A percentile compares a stretch with the other conserved stretches of the same genome.
Evolutionary conservation across 2,329 filamentous ascomycete species (phyloP).

Genomic region (Pseudogymnoascus sp.): DNA sequence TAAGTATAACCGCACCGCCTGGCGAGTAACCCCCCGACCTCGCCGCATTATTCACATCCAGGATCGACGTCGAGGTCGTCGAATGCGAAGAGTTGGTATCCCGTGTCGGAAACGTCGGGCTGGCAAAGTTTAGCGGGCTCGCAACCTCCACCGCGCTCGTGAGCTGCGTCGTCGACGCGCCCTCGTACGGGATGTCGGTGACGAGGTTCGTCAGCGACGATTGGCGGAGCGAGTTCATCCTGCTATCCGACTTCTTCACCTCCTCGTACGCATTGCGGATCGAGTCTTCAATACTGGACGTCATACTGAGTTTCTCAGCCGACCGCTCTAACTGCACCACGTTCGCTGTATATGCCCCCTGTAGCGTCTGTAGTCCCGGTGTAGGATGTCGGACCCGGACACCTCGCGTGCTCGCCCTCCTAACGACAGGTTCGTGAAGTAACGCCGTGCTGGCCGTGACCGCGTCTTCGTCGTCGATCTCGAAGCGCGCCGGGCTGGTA

Average conservation of each 20-base stretch:
- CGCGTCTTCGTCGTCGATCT: neutral
- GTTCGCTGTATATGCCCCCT: constrained; percentile 55
- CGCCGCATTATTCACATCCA: constrained; percentile 58
- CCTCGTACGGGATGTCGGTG: constrained; percentile 55
- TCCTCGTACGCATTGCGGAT: constrained; percentile 65
- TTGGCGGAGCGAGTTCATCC: constrained; percentile 53
- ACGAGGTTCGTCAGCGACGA: constrained; percentile 64
- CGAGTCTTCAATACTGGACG: constrained; percentile 67
- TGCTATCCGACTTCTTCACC: constrained; percentile 60
- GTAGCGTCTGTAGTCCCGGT: constrained; percentile 52
- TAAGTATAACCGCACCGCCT: constrained; percentile 32
- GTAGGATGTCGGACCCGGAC: constrained; percentile 43
- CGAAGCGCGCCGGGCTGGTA: constrained; percentile 9
- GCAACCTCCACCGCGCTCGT: neutral
- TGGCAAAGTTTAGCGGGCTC: constrained; percentile 24
- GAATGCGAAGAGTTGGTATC: constrained; percentile 27
- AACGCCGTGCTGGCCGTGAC: neutral
- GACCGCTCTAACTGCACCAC: constrained; percentile 67
- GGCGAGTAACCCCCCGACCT: constrained; percentile 64
- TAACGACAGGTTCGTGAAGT: neutral
- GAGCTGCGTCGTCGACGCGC: constrained; percentile 55
- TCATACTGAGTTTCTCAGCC: constrained; percentile 63
- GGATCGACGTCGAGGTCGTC: constrained; percentile 42
- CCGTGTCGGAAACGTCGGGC: constrained; percentile 44
- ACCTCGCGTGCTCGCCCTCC: constrained; percentile 1